Evolutionary conservation across 257 asterid genomes (phyloP), one percentile per base, ranked within the genome.

Genomic region (Nyctanthes arbortristis): DNA sequence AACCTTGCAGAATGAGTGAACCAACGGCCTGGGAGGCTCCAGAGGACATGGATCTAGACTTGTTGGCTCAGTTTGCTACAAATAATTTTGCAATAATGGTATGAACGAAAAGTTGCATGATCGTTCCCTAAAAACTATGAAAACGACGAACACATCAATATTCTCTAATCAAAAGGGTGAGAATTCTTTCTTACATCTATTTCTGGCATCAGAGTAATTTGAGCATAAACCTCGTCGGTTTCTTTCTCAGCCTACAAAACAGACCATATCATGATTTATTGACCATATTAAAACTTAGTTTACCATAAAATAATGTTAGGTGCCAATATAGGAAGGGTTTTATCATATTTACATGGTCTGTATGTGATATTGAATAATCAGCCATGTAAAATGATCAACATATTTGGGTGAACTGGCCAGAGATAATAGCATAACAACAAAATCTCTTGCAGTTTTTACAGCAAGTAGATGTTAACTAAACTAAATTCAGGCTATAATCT

Each of bases 151-250:
- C 4, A 74, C 37, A n/a, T 7, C 7, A 61, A 33, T 34, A 16
- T 63, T 43, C 18, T 3, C 13, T n/a, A 4, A 34, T 8, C 22
- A 7, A 24, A 52, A 52, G 24, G 16, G 59, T 18, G 5, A n/a
- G 1, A 24, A 28, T 18, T 40, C 32, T 10, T 67, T 62, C 81
- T 76, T 79, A 81, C 89, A 65, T 84, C 83, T 20, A 62, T 33
- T 64, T 71, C 84, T 12, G 89, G 84, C 71, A 76, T 66, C 80
- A 84, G 73, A 71, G 84, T 81, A 49, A 84, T 77, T 36, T 79
- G 89, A 2, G 84, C 81, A 76, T 84, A 84, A 18, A 81, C 84
- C 64, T 84, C 89, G 76, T 84, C 89, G 3, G 74, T 81, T 25
- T 84, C 86, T 65, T 57, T 79, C 70, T 81, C 89, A 69, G 86